phyloP scores from a whole-genome alignment of 2,329 filamentous ascomycete genomes.

The Trichoderma citrinoviride region DNA sequence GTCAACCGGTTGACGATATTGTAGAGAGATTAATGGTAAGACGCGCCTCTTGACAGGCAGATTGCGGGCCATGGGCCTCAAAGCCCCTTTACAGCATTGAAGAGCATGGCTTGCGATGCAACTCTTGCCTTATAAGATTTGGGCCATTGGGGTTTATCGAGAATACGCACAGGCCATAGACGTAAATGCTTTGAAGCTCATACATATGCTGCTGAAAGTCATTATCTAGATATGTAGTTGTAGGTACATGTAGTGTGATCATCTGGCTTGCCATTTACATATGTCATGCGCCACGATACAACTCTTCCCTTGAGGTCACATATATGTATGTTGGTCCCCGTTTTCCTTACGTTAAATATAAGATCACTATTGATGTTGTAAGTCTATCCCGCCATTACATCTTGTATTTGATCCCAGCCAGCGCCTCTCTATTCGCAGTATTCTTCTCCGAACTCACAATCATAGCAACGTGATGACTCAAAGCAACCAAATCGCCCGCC shows the following conservation, averaged over 20 bases:
- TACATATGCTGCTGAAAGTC: no score
- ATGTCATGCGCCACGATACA: no score
- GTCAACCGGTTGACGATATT: slow-evolving; percentile 24
- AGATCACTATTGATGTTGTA: no score
- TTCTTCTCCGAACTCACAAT: slow-evolving; percentile 31
- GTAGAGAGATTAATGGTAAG: slow-evolving; percentile 25
- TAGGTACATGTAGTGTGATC: no score
- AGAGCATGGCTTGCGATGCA: slow-evolving; percentile 32
- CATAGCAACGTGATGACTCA: slow-evolving; percentile 35
- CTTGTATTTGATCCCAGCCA: not conserved
- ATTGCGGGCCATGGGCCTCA: slow-evolving; percentile 24
- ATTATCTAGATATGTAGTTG: no score
- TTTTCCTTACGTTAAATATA: no score
- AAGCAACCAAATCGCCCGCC: slow-evolving; percentile 32
- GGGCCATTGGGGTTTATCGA: no score
- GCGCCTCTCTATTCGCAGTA: not conserved
- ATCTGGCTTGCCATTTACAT: no score
- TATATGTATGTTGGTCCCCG: no score
- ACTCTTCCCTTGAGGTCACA: no score
- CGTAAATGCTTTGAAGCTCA: no score
- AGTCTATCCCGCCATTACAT: not conserved
- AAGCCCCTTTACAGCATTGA: slow-evolving; percentile 28
- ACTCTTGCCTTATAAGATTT: slow-evolving; percentile 19
- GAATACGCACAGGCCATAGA: no score
- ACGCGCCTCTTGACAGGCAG: slow-evolving; percentile 23